These are phyloP conservation scores for Reticulascus tulasneorum DNA, from an alignment of 2,329 filamentous ascomycete genomes.

Conservation along the genomic window DNA sequence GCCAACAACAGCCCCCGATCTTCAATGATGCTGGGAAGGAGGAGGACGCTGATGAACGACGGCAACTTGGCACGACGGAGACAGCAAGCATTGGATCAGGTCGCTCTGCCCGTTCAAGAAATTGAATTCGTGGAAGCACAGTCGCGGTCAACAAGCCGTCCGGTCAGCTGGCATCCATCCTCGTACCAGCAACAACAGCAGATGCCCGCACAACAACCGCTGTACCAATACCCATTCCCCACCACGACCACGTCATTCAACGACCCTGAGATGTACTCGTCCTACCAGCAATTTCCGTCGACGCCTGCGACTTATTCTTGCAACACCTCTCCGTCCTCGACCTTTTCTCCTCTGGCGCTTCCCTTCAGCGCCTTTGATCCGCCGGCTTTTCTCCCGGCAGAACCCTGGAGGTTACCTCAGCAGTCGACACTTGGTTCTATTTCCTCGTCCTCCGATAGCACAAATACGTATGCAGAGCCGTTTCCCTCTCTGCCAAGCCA, in stretches of 20 bases:
- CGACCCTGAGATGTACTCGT: conserved; percentile 36
- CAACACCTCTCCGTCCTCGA: conserved; percentile 52
- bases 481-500: conserved; percentile 22
- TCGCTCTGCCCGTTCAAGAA: conserved; percentile 29
- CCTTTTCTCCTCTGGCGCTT: conserved; percentile 50
- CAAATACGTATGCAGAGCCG: conserved; percentile 23
- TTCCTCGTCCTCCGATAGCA: conserved; percentile 18
- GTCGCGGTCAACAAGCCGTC: conserved; percentile 47
- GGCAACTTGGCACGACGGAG: conserved; percentile 38
- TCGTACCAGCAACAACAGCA: conserved; percentile 36
- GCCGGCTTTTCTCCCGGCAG: conserved; percentile 34
- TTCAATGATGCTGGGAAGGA: conserved; percentile 42
- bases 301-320: conserved; percentile 54
- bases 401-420: conserved; percentile 31
- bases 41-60: conserved; percentile 55
- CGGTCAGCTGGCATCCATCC: conserved; percentile 73
- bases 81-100: conserved; percentile 43
- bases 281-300: conserved; percentile 43
- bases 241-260: conserved; percentile 31
- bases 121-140: conserved; percentile 26
- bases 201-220: conserved; percentile 24
- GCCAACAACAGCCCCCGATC: conserved; percentile 65
- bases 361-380: conserved; percentile 37
- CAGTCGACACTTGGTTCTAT: conserved; percentile 24
- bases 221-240: conserved; percentile 36